Evolutionary conservation across 1,284 basidiomycete species (phyloP).

Genomic region (Ceratobasidium sp.): DNA sequence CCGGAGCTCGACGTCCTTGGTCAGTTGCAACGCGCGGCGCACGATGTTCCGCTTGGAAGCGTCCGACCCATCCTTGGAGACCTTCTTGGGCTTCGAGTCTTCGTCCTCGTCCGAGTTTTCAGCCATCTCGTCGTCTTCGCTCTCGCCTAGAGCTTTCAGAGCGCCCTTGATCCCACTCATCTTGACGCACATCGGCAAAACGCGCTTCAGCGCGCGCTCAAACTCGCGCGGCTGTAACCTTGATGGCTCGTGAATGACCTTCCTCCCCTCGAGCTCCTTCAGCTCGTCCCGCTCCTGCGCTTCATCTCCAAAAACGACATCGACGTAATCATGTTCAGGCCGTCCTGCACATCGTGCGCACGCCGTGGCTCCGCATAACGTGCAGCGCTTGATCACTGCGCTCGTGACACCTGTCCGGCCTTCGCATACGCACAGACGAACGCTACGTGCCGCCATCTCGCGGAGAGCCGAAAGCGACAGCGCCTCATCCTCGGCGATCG

Average conservation of each 20-base stretch:
- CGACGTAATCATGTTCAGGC: slow-evolving; percentile 79
- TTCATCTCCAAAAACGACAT: slow-evolving; percentile 59
- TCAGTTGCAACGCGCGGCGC: slow-evolving; percentile 70
- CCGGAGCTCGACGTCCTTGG: slow-evolving; percentile 69
- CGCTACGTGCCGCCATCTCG: slow-evolving; percentile 68
- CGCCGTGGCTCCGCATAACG: slow-evolving; percentile 77
- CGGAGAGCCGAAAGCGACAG: slow-evolving; percentile 65
- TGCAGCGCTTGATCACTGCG: slow-evolving; percentile 72
- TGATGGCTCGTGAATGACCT: slow-evolving; percentile 45
- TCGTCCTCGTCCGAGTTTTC: slow-evolving; percentile 51
- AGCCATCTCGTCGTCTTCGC: slow-evolving; percentile 48
- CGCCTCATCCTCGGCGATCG: slow-evolving; percentile 55
- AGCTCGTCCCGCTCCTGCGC: slow-evolving; percentile 47
- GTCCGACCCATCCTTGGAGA: slow-evolving; percentile 50
- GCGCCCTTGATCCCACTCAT: slow-evolving; percentile 61
- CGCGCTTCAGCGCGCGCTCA: slow-evolving; percentile 74
- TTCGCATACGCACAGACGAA: slow-evolving; percentile 86
- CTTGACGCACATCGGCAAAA: slow-evolving; percentile 85
- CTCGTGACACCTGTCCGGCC: slow-evolving; percentile 80
- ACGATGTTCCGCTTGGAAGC: slow-evolving; percentile 67
- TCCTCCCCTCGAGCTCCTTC: slow-evolving; percentile 25
- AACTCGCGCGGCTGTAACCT: slow-evolving; percentile 71
- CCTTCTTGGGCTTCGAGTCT: slow-evolving; percentile 13
- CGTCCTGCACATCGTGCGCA: slow-evolving; percentile 88
- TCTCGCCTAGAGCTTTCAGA: slow-evolving; percentile 11